Conservation (phyloP, 345 rosid genomes). For the Syzygium grande region DNA sequence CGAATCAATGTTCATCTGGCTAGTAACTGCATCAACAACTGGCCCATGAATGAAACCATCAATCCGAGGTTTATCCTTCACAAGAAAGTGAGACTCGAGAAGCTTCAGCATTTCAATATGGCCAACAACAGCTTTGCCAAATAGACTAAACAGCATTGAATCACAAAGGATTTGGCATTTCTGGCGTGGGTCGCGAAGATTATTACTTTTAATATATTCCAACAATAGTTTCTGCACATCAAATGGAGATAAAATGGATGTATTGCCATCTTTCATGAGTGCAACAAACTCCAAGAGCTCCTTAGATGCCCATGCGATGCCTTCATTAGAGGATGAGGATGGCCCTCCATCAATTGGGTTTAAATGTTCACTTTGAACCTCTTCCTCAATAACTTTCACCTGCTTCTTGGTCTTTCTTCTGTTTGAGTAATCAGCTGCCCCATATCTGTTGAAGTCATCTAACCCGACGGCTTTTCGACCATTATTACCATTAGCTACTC, state of each 20-base stretch:
- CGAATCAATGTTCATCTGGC: slow-evolving; percentile 19
- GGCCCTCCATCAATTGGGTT: neutral
- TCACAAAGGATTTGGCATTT: slow-evolving; percentile 74
- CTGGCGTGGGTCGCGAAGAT: slow-evolving; percentile 70
- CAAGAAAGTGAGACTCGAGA: slow-evolving; percentile 69
- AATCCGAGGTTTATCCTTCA: slow-evolving; percentile 28
- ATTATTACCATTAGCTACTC: slow-evolving; percentile 20
- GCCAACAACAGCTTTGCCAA: slow-evolving; percentile 59
- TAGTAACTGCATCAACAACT: slow-evolving; percentile 22
- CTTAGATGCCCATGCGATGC: slow-evolving; percentile 65
- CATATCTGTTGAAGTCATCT: slow-evolving; percentile 21
- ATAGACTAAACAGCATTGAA: slow-evolving; percentile 52
- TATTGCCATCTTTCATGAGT: slow-evolving; percentile 68
- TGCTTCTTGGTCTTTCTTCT: slow-evolving; percentile 40
- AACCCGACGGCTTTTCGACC: slow-evolving; percentile 16
- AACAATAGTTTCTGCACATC: slow-evolving; percentile 71
- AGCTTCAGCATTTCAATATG: slow-evolving; percentile 91
- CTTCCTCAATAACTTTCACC: slow-evolving; percentile 4
- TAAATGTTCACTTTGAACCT: neutral
- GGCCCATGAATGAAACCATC: slow-evolving; percentile 19
- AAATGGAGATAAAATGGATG: slow-evolving; percentile 40
- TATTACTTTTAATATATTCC: slow-evolving; percentile 55
- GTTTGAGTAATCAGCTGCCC: slow-evolving; percentile 34
- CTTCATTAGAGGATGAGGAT: slow-evolving; percentile 3
- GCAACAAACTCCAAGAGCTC: slow-evolving; percentile 81